A percentile compares a stretch with the other conserved stretches of the same genome.
Evolutionary conservation across 192 early-diverging fungal species (phyloP).

Genomic region (Mortierella antarctica): DNA sequence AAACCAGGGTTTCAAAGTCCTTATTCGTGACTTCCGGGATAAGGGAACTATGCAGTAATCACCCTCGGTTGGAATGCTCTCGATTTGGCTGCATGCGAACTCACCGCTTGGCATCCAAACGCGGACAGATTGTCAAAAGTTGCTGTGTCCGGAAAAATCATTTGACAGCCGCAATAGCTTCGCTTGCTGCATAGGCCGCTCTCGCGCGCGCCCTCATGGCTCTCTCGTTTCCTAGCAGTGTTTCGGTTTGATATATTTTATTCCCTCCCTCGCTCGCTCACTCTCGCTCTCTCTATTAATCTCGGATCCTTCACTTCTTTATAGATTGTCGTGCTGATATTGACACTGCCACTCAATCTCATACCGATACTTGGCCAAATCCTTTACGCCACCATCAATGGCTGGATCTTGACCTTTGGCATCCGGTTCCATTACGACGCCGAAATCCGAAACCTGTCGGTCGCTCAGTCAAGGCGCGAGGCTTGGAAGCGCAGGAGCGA

Average conservation of each 20-base stretch:
- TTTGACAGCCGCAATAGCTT: no score
- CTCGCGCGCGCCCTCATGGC: no score
- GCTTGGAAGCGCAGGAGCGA: slow-evolving; percentile 56
- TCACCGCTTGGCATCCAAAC: no score
- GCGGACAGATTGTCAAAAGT: no score
- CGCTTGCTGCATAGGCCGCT: no score
- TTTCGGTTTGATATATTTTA: no score
- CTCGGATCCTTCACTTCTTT: background rate
- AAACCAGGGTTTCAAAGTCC: slow-evolving; percentile 14
- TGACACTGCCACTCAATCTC: slow-evolving; percentile 70
- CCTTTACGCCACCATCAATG: slow-evolving; percentile 60
- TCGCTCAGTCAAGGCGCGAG: slow-evolving; percentile 54
- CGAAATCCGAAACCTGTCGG: slow-evolving; percentile 58
- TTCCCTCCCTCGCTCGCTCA: background rate
- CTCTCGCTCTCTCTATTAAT: background rate
- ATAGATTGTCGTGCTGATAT: slow-evolving; percentile 61
- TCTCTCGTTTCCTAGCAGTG: no score
- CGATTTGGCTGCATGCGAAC: background rate
- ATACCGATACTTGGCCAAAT: slow-evolving; percentile 67
- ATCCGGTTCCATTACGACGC: slow-evolving; percentile 61
- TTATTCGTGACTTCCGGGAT: slow-evolving; percentile 23
- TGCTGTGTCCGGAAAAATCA: no score
- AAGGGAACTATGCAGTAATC: background rate
- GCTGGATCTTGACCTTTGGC: slow-evolving; percentile 61
- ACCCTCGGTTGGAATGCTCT: background rate